Conservation (phyloP, 192 early-diverging fungal species). For the Paraglomus brasilianum region DNA sequence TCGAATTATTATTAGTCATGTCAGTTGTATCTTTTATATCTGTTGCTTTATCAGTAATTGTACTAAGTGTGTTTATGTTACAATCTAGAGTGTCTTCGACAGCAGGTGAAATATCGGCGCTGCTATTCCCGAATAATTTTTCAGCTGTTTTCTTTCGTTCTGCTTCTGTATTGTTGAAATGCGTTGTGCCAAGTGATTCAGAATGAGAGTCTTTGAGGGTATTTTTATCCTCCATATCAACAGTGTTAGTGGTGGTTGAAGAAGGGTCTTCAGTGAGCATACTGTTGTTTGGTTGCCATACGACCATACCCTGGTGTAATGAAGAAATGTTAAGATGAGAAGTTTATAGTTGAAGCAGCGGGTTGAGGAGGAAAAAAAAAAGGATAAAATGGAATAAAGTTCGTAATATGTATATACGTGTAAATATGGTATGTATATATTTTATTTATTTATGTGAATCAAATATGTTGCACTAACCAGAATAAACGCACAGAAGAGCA, state of each 20-base stretch:
- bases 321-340: background rate
- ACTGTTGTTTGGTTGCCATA: slow-evolving; percentile 15
- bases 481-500: too few relatives aligned
- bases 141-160: slow-evolving; percentile 16
- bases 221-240: slow-evolving; percentile 10
- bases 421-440: too few relatives aligned
- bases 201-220: background rate
- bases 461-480: too few relatives aligned
- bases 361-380: too few relatives aligned
- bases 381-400: too few relatives aligned
- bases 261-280: slow-evolving; percentile 27
- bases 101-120: background rate
- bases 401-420: too few relatives aligned
- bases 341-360: background rate
- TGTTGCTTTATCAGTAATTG: background rate
- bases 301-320: background rate
- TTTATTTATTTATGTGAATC: too few relatives aligned
- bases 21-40: background rate
- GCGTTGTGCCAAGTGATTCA: background rate
- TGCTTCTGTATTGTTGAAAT: background rate
- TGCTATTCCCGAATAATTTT: slow-evolving; percentile 8
- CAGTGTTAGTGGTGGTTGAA: background rate
- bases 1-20: background rate
- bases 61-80: background rate
- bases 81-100: background rate